Evolutionary conservation across 805 yeast species (phyloP).

Genomic region (Ascoidea tarda): DNA sequence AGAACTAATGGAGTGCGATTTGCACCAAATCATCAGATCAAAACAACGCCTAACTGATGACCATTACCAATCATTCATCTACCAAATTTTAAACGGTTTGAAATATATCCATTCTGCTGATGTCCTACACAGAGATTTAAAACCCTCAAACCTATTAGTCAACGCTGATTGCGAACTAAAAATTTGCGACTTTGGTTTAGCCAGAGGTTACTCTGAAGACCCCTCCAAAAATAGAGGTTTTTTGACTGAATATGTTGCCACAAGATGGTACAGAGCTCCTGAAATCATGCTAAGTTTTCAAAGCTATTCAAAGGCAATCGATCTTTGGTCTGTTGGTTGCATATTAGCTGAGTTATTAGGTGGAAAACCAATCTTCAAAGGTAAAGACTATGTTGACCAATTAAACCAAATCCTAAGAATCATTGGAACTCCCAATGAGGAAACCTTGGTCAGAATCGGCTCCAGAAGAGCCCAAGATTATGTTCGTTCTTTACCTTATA

Average conservation of each 20-base stretch:
- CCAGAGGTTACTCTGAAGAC: constrained; percentile 76
- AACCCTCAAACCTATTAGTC: constrained; percentile 86
- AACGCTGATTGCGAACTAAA: constrained; percentile 95
- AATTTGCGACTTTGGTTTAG: constrained; percentile 93
- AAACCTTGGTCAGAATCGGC: constrained; percentile 55
- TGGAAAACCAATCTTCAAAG: constrained; percentile 84
- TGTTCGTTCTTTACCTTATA: constrained; percentile 72
- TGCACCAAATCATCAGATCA: constrained; percentile 92
- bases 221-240: constrained; percentile 86
- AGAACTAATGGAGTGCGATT: constrained; percentile 96
- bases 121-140: constrained; percentile 85
- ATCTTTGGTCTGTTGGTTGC: constrained; percentile 97
- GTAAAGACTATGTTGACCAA: constrained; percentile 93
- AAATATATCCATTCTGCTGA: constrained; percentile 85
- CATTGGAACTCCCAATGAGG: constrained; percentile 84
- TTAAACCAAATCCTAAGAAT: constrained; percentile 74
- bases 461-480: constrained; percentile 85
- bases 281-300: constrained; percentile 93
- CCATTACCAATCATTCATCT: constrained; percentile 86
- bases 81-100: constrained; percentile 84
- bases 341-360: constrained; percentile 88
- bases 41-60: constrained; percentile 90
- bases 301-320: constrained; percentile 92
- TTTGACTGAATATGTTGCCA: constrained; percentile 94
- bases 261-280: constrained; percentile 98